Percentiles rank a stretch among this genome's conserved stretches.
phyloP scores from a whole-genome alignment of 2,329 filamentous ascomycete species.

The Byssochlamys sp. region DNA sequence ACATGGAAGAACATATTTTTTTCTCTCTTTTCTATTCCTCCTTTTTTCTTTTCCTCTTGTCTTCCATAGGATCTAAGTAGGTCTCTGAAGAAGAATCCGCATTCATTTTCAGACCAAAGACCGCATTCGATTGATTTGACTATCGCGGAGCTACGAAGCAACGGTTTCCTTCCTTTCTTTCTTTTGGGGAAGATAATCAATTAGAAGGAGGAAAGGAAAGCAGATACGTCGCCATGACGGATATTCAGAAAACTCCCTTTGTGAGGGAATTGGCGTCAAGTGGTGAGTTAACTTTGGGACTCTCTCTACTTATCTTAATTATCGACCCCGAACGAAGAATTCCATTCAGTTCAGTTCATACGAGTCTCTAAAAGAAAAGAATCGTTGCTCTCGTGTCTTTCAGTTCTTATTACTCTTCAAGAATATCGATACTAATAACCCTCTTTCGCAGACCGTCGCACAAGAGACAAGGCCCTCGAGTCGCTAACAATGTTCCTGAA shows the following conservation, averaged over 20 bases:
- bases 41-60: background rate
- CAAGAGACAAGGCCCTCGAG: constrained; percentile 65
- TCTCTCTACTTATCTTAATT: too few relatives aligned
- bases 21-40: background rate
- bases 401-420: too few relatives aligned
- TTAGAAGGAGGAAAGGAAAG: background rate
- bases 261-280: constrained; percentile 76
- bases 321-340: too few relatives aligned
- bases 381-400: too few relatives aligned
- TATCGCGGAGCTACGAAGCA: background rate
- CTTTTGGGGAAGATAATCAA: background rate
- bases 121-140: background rate
- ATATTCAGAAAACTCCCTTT: constrained; percentile 52
- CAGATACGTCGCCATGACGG: constrained; percentile 3
- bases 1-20: background rate
- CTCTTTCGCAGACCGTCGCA: constrained; percentile 57
- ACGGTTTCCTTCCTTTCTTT: background rate
- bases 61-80: background rate
- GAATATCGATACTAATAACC: background rate
- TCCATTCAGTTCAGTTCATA: too few relatives aligned
- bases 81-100: too few relatives aligned
- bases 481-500: constrained; percentile 71
- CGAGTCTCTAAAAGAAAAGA: too few relatives aligned
- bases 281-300: constrained; percentile 45
- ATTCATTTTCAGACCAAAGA: too few relatives aligned